Percentiles rank a stretch among this genome's conserved stretches.
phyloP scores from a whole-genome alignment of 176 grass and related monocot species.

The Phoenix dactylifera region DNA sequence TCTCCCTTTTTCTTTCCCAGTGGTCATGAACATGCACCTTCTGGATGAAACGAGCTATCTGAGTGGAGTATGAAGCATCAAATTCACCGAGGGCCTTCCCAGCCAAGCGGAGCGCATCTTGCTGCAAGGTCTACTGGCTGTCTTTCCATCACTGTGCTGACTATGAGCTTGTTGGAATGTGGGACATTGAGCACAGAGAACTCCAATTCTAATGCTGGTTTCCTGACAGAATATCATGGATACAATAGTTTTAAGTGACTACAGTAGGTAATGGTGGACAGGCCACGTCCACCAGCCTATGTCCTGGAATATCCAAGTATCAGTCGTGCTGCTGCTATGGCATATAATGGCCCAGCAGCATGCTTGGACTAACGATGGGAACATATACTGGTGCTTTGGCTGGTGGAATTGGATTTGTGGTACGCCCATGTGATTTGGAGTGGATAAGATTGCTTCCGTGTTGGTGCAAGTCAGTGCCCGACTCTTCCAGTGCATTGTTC shows the following conservation, averaged over 20 bases:
- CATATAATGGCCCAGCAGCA: neutral
- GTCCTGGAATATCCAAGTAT: neutral
- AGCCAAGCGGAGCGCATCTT: slow-evolving; percentile 27
- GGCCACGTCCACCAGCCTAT: neutral
- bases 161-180: neutral
- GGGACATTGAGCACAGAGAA: neutral
- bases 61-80: slow-evolving; percentile 33
- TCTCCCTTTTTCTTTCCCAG: neutral
- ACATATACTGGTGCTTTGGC: too few species aligned
- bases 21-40: slow-evolving; percentile 18
- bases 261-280: neutral
- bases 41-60: slow-evolving; percentile 45
- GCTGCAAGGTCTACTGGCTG: slow-evolving; percentile 47
- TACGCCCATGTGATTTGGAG: too few species aligned
- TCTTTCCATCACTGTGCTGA: slow-evolving; percentile 32
- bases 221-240: neutral
- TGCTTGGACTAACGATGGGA: too few species aligned
- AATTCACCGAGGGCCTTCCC: slow-evolving; percentile 49
- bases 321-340: neutral
- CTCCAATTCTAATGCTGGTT: slow-evolving; percentile 1
- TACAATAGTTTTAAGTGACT: too few species aligned
- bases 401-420: too few species aligned
- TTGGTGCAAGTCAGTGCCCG: too few species aligned
- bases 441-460: too few species aligned
- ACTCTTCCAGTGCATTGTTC: too few species aligned